Base-by-base conservation (phyloP, 1,284 basidiomycete species). In the Cryptococcus jaspeensis region DNA sequence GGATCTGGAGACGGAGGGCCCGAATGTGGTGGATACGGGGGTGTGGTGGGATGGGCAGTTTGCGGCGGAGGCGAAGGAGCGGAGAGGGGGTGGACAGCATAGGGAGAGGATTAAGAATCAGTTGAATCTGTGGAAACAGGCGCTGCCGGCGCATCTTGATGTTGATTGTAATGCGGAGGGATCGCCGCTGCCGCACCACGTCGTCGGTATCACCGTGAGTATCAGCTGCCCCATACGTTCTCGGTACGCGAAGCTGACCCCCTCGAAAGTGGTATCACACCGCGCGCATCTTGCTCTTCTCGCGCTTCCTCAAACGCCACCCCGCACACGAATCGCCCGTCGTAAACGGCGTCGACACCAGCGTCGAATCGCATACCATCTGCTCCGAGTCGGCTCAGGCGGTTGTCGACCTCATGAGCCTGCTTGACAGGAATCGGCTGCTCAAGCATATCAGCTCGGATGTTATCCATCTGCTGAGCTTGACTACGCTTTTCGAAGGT, bases 401-500 rank as follows among this genome's bases (percentile, higher is more conserved):
- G 13, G 65, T 63, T 18, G 67, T 77, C 13, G 67, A 71, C 20
- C 62, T 75, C 9, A 55, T 77, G 0, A 56, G 62, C 0, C 58
- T 57, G 13, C 62, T 75, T 18, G 75, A 77, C 48, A 56, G 59
- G 40, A 60, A 69, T 57, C 60, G 65, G 40, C 60, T 75, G 13
- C 60, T 77, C 1, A 57, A 49, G 6, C 67, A 69, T 16, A 59
- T 67, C n/a, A 72, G 72, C 56, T 63, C 69, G 37, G 75, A 77
- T 58, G 52, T 70, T 9, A 68, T 77, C 15, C 73, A 77, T 52
- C 63, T 75, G 36, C 54, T 77, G 13, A 67, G 65, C n/a, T 58
- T 73, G 22, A 66, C 73, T 1, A 70, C 75, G 6, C 35, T 75
- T 20, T 73, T 69, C 37, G 67, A 71, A 50, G 67, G 73, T 73